These are phyloP conservation scores for Fusarium brachygibbosum DNA, from an alignment of 2,329 filamentous ascomycete genomes.

Conservation along the genomic window DNA sequence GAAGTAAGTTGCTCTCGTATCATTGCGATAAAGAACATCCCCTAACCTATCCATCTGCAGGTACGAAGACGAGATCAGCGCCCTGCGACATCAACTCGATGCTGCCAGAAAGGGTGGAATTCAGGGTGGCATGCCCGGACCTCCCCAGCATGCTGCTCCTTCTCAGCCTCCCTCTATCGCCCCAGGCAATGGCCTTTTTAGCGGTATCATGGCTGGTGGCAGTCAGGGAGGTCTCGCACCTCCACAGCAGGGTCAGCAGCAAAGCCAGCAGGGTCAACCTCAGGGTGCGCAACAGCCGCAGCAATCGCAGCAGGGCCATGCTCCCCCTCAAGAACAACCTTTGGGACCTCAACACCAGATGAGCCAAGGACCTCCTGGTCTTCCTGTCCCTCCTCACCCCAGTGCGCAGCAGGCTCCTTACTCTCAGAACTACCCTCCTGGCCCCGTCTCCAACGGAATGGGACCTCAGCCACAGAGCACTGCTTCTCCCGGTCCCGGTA, in stretches of 20 bases:
- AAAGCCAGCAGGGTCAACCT: conserved; percentile 60
- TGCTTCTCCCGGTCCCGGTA: conserved; percentile 86
- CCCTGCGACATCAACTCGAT: conserved; percentile 88
- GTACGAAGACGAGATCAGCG: conserved; percentile 91
- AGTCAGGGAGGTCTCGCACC: conserved; percentile 88
- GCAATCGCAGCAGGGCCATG: conserved; percentile 55
- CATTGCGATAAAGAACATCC: neutral
- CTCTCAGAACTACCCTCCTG: conserved; percentile 76
- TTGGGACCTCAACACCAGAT: conserved; percentile 66
- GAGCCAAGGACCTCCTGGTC: conserved; percentile 80
- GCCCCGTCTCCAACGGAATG: conserved; percentile 76
- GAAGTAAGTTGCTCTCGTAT: conserved; percentile 73
- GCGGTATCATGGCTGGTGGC: conserved; percentile 92
- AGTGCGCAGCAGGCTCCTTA: conserved; percentile 78
- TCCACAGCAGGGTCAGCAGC: conserved; percentile 78
- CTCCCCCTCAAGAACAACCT: conserved; percentile 79
- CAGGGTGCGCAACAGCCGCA: conserved; percentile 61
- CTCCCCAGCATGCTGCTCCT: conserved; percentile 81
- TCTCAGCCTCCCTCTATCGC: conserved; percentile 90
- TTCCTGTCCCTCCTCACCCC: conserved; percentile 69
- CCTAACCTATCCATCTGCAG: conserved; percentile 61
- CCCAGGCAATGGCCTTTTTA: conserved; percentile 92
- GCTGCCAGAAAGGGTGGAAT: conserved; percentile 75
- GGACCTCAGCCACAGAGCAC: conserved; percentile 86
- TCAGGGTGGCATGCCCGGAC: conserved; percentile 72